Evolutionary conservation across 2,329 filamentous ascomycete genomes (phyloP), one percentile per base, ranked within the genome.

Genomic region (Geosmithia putterillii): DNA sequence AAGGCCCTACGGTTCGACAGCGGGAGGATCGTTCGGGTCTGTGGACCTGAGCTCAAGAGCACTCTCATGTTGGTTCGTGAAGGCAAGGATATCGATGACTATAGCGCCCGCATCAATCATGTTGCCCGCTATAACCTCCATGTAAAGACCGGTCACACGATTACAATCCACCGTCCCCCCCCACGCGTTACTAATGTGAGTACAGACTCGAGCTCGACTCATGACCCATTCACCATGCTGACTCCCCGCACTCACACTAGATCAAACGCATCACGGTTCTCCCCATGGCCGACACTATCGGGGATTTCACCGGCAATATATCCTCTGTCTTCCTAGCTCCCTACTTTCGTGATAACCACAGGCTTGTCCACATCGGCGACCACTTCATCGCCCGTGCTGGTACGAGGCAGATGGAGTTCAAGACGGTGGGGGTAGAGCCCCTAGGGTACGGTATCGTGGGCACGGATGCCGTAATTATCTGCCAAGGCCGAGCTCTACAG

Each of bases 21-120:
- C 61, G 92, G 92, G 54, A 92, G 98, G 64, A 98, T 92, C 52
- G 92, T 98, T 43, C 75, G 96, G 46, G 90, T 98, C 45, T 94
- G 94, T 71, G 92, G 92, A 67, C 98, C 98, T 81, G 98, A 96
- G 85, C 81, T 92, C 67, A 95, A 95, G 76, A 92, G 98, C 61
- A 98, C 92, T 3, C 92, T 96, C 47, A 73, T 98, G 60, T 96
- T 98, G 58, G 92, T 98, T 47, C 77, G 98, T 10, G 89, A 89
- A 50, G 92, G 98, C 64, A 92, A 98, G 58, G 90, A 98, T 50
- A 81, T 98, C 44, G 92, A 98, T 71, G 92, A 98, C 60, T 92
- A 92, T 54, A 95, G 84, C 57, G 92, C 86, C 55, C 85, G 92
- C 59, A 92, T 98, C 74, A 98, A 98, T 76, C 86, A 92, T 64